Evolutionary conservation across 2,329 filamentous ascomycete species (phyloP).

Genomic region (Venturia effusa): DNA sequence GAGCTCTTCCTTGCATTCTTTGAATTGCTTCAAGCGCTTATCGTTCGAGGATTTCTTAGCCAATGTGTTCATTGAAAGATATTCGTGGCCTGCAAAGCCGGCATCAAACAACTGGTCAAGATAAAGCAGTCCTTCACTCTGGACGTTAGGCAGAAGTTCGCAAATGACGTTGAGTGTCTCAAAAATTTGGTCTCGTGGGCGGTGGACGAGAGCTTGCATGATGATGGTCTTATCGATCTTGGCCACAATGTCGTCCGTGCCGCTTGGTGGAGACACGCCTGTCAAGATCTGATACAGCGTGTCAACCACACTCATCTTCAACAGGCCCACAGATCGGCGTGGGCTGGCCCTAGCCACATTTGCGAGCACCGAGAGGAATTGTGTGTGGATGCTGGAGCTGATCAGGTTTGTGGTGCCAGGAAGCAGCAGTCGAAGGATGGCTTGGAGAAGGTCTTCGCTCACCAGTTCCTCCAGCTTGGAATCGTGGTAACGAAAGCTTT

Average conservation of each 20-base stretch:
- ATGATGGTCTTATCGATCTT: slow-evolving; percentile 95
- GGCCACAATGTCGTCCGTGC: slow-evolving; percentile 63
- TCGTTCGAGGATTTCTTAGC: slow-evolving; percentile 56
- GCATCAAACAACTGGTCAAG: slow-evolving; percentile 40
- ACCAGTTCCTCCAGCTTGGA: slow-evolving; percentile 87
- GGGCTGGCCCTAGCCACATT: slow-evolving; percentile 87
- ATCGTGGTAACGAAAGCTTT: slow-evolving; percentile 87
- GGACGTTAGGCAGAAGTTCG: slow-evolving; percentile 73
- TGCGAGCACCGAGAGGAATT: slow-evolving; percentile 84
- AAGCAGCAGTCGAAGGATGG: slow-evolving; percentile 74
- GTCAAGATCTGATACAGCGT: slow-evolving; percentile 96
- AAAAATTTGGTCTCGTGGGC: slow-evolving; percentile 89
- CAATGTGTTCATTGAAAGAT: slow-evolving; percentile 30
- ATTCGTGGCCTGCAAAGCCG: slow-evolving; percentile 36
- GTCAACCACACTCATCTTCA: slow-evolving; percentile 95
- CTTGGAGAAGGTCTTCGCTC: slow-evolving; percentile 73
- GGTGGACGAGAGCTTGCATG: slow-evolving; percentile 96
- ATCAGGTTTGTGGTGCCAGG: slow-evolving; percentile 95
- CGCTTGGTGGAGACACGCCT: slow-evolving; percentile 80
- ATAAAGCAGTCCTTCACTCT: slow-evolving; percentile 43
- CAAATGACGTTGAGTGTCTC: slow-evolving; percentile 97
- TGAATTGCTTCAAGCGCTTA: slow-evolving; percentile 69
- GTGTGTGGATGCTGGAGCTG: slow-evolving; percentile 86
- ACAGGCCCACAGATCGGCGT: slow-evolving; percentile 72
- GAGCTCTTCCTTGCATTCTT: slow-evolving; percentile 75